Conservation (phyloP, 2,329 filamentous ascomycete genomes). For the Claviceps maximensis region DNA sequence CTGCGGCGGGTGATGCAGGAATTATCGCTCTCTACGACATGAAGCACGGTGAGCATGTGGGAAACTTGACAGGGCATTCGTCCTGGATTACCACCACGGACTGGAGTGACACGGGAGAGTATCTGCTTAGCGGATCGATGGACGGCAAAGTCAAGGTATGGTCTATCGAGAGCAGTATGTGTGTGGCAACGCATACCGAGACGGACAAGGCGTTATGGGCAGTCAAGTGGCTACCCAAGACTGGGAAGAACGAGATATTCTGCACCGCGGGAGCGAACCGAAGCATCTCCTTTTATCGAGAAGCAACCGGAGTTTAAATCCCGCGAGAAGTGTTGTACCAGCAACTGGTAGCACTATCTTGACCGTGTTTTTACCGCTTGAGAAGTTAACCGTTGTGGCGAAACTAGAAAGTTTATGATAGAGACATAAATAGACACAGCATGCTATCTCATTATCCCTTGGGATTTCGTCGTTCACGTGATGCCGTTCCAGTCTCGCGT, state of each 20-base stretch:
- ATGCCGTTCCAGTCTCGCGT: slow-evolving; percentile 34
- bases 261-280: slow-evolving; percentile 65
- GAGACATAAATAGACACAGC: background rate
- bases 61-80: slow-evolving; percentile 63
- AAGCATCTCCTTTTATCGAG: slow-evolving; percentile 70
- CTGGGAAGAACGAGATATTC: slow-evolving; percentile 55
- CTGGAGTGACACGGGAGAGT: slow-evolving; percentile 90
- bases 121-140: slow-evolving; percentile 73
- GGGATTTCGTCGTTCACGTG: slow-evolving; percentile 30
- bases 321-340: slow-evolving; percentile 7
- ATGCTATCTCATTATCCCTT: background rate
- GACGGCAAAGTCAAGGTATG: slow-evolving; percentile 95
- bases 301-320: slow-evolving; percentile 55
- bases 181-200: slow-evolving; percentile 89
- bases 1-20: slow-evolving; percentile 77
- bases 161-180: slow-evolving; percentile 71
- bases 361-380: background rate
- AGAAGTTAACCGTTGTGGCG: background rate
- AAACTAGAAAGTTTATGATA: background rate
- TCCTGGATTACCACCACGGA: slow-evolving; percentile 86
- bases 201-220: slow-evolving; percentile 76
- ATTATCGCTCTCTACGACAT: slow-evolving; percentile 90
- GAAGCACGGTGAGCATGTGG: slow-evolving; percentile 81
- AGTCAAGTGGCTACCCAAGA: slow-evolving; percentile 71
- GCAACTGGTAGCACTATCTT: background rate